A percentile compares a stretch with the other conserved stretches of the same genome.
phyloP scores from a whole-genome alignment of 2,329 filamentous ascomycete genomes.

The Alternaria sp. region DNA sequence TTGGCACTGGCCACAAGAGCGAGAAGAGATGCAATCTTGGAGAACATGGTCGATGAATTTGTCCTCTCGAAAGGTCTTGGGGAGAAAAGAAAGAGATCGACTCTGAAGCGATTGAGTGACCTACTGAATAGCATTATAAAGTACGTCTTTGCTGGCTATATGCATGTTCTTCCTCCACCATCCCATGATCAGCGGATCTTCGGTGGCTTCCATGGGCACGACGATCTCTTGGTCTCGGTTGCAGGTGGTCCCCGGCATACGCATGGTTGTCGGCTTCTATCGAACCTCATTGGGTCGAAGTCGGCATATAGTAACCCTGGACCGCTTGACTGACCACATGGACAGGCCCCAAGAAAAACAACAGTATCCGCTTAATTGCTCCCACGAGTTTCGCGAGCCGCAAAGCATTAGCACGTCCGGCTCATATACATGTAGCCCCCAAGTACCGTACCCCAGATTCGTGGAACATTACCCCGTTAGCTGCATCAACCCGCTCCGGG shows the following conservation, averaged over 20 bases:
- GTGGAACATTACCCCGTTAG: conserved; percentile 1
- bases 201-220: not conserved
- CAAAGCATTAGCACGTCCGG: conserved; percentile 1
- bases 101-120: not conserved
- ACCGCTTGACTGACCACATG: not conserved
- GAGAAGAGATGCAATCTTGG: conserved; percentile 18
- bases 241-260: not conserved
- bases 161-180: not conserved
- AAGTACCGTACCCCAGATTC: conserved; percentile 4
- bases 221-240: not conserved
- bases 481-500: not conserved
- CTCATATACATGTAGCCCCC: not conserved
- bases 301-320: not conserved
- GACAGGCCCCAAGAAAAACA: not conserved
- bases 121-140: not conserved
- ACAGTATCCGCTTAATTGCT: not conserved
- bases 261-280: not conserved
- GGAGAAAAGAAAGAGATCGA: not conserved
- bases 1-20: conserved; percentile 26
- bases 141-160: not conserved
- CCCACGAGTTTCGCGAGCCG: not conserved
- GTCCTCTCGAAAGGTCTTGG: not conserved
- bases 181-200: not conserved
- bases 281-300: conserved; percentile 6
- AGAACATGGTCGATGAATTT: conserved; percentile 22